Percentiles rank a stretch among this genome's conserved stretches.
Evolutionary conservation across 768 basidiomycete genomes (phyloP).

Genomic region (Dentipellis fragilis): DNA sequence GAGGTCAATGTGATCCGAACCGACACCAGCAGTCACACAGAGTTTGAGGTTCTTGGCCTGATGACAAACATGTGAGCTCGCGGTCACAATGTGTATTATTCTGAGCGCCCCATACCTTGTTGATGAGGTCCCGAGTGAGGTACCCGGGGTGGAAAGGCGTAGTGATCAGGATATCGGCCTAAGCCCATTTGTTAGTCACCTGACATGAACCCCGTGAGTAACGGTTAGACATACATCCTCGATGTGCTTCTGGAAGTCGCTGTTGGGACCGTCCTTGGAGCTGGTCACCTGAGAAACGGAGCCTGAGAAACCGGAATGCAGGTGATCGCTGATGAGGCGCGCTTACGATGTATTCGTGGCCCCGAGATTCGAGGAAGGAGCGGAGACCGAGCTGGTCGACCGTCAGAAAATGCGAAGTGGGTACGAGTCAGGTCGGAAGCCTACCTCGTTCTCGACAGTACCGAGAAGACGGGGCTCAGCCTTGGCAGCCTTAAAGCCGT

Average conservation of each 20-base stretch:
- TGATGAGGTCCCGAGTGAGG: constrained; percentile 18
- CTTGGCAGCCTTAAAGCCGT: constrained; percentile 32
- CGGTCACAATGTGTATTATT: too few relatives aligned
- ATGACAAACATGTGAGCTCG: background rate
- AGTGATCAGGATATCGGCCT: constrained; percentile 15
- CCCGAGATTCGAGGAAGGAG: constrained; percentile 25
- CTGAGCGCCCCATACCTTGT: constrained; percentile 7
- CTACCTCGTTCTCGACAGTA: constrained; percentile 25
- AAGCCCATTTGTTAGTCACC: background rate
- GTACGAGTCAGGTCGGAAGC: background rate
- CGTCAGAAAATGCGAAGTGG: background rate
- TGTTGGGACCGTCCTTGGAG: constrained; percentile 71
- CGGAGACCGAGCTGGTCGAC: constrained; percentile 23
- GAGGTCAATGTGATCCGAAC: constrained; percentile 78
- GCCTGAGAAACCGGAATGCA: background rate
- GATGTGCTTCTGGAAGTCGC: constrained; percentile 45
- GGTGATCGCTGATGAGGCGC: background rate
- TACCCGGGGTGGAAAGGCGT: constrained; percentile 23
- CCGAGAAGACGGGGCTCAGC: constrained; percentile 23
- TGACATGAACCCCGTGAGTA: background rate
- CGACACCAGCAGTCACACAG: constrained; percentile 78
- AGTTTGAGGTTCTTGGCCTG: constrained; percentile 77
- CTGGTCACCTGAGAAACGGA: constrained; percentile 49
- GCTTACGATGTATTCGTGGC: constrained; percentile 44
- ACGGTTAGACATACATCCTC: constrained; percentile 47